Conservation (phyloP, 139 green algal genomes). For the Trebouxia sp. region DNA sequence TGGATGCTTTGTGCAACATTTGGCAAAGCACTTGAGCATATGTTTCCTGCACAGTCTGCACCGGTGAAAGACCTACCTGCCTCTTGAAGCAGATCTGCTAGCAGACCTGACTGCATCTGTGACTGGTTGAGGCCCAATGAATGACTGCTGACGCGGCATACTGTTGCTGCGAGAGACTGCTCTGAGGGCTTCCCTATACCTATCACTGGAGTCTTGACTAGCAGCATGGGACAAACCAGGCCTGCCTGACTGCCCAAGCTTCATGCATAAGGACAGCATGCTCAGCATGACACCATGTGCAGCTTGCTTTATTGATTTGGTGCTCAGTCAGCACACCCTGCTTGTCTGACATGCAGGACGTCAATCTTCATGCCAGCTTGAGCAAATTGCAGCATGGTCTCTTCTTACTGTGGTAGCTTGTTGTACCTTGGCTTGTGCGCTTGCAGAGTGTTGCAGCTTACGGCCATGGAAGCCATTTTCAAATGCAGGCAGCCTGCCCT, state of each 20-base stretch:
- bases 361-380: no score
- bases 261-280: no score
- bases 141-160: constrained; percentile 5
- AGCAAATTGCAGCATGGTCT: no score
- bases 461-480: neutral
- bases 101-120: neutral
- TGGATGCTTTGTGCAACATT: no score
- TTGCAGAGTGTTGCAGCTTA: neutral
- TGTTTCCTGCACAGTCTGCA: no score
- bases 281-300: no score
- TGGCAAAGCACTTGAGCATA: no score
- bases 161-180: constrained; percentile 15
- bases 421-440: neutral
- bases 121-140: neutral
- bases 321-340: no score
- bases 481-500: neutral
- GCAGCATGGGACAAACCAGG: neutral
- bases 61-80: neutral
- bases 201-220: neutral
- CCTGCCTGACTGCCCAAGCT: neutral
- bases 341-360: no score
- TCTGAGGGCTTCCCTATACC: neutral
- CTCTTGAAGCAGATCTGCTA: neutral
- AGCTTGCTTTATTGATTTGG: no score
- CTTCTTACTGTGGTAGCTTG: neutral